phyloP scores from a whole-genome alignment of 164 flowering plant genomes.

The Vitis labrusca region DNA sequence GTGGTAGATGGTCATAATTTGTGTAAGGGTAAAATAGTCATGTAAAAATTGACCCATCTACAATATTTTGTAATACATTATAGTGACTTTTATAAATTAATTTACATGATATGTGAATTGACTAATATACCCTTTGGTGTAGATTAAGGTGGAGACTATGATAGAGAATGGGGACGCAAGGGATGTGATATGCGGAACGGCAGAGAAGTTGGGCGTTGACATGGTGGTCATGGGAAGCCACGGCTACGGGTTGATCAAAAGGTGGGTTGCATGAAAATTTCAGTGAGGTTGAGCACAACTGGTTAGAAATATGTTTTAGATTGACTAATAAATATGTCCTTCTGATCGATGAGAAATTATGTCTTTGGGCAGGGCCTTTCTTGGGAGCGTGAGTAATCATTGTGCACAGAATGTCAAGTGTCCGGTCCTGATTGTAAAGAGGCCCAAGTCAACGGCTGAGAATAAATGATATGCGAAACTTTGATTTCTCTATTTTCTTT shows the following conservation, averaged over 20 bases:
- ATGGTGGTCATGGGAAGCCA: conserved; percentile 65
- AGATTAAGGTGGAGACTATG: conserved; percentile 58
- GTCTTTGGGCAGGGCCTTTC: conserved; percentile 39
- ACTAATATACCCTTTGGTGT: conserved; percentile 1
- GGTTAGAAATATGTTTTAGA: neutral
- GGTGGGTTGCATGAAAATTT: conserved; percentile 27
- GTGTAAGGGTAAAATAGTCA: neutral
- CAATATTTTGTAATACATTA: no score
- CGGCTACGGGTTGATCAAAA: conserved; percentile 62
- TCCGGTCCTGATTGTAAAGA: conserved; percentile 65
- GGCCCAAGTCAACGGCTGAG: conserved; percentile 32
- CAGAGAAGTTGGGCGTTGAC: conserved; percentile 41
- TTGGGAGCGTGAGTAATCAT: conserved; percentile 68
- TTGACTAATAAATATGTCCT: neutral
- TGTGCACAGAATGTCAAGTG: conserved; percentile 60
- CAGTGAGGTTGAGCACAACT: neutral
- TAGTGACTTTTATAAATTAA: no score
- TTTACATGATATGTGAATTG: neutral
- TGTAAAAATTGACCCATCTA: neutral
- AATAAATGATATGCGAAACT: neutral
- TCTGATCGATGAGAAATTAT: neutral
- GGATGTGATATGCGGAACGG: conserved; percentile 60
- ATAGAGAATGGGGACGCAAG: conserved; percentile 63
- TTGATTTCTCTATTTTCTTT: neutral
- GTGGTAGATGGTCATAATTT: no score